A percentile compares a stretch with the other conserved stretches of the same genome.
Evolutionary conservation across 2,329 filamentous ascomycete species (phyloP).

Genomic region (Fusarium cyanostomum): DNA sequence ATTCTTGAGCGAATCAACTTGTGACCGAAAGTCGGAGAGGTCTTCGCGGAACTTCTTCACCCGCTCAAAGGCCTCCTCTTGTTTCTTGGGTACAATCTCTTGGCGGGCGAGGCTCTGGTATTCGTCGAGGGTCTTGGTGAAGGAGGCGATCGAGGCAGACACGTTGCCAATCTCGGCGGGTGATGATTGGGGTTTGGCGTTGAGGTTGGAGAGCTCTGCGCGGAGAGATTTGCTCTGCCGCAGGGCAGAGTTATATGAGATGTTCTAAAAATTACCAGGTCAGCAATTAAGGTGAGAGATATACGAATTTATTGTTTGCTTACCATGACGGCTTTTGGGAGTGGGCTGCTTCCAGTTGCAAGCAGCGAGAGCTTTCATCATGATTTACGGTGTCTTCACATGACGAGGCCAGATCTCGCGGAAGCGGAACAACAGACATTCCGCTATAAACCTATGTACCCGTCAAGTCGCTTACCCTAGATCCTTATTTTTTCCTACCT

Average conservation of each 20-base stretch:
- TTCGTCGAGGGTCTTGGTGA: slow-evolving; percentile 91
- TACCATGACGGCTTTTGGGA: slow-evolving; percentile 44
- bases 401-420: slow-evolving; percentile 44
- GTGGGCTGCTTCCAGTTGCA: slow-evolving; percentile 8
- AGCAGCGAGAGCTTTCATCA: slow-evolving; percentile 33
- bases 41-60: slow-evolving; percentile 87
- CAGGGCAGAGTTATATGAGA: slow-evolving; percentile 84
- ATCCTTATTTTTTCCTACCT: neutral
- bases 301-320: neutral
- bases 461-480: slow-evolving; percentile 13
- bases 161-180: slow-evolving; percentile 69
- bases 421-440: slow-evolving; percentile 27
- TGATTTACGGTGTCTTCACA: slow-evolving; percentile 29
- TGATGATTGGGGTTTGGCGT: slow-evolving; percentile 71
- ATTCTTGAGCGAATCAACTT: slow-evolving; percentile 80
- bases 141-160: slow-evolving; percentile 79
- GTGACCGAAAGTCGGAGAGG: slow-evolving; percentile 79
- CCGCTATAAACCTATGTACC: neutral
- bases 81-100: slow-evolving; percentile 90
- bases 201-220: slow-evolving; percentile 77
- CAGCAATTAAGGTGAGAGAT: neutral
- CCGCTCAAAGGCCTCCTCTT: slow-evolving; percentile 87
- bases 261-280: slow-evolving; percentile 64
- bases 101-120: slow-evolving; percentile 87
- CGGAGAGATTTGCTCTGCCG: slow-evolving; percentile 85